Percentiles rank a stretch among this genome's conserved stretches.
Conservation (phyloP, 352 stramenopile species). For the Phytopythium boreale region DNA sequence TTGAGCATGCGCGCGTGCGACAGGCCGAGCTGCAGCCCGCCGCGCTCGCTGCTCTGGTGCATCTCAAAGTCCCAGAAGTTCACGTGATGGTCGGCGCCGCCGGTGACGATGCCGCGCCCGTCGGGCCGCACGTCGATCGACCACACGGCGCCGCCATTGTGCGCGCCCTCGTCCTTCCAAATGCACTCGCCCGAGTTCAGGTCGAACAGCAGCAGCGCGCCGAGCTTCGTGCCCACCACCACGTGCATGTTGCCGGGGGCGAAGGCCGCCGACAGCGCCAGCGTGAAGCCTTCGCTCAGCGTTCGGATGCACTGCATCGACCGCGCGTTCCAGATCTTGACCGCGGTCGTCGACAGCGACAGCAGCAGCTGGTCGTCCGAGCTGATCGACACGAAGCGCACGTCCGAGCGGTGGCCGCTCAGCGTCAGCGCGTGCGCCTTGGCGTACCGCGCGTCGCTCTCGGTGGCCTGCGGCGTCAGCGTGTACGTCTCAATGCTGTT, state of each 20-base stretch:
- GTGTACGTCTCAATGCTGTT: constrained; percentile 91
- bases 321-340: constrained; percentile 93
- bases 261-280: constrained; percentile 94
- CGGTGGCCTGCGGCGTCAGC: constrained; percentile 43
- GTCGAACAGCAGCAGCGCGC: constrained; percentile 93
- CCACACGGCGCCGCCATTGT: constrained; percentile 95
- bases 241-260: constrained; percentile 96
- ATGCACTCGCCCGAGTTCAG: constrained; percentile 94
- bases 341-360: constrained; percentile 75
- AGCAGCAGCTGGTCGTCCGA: constrained; percentile 90
- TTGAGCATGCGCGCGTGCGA: constrained; percentile 96
- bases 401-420: constrained; percentile 90
- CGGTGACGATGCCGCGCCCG: constrained; percentile 92
- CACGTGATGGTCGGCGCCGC: constrained; percentile 96
- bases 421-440: constrained; percentile 73
- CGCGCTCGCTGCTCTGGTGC: constrained; percentile 42
- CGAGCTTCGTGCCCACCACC: constrained; percentile 96
- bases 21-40: constrained; percentile 87
- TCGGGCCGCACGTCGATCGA: constrained; percentile 94
- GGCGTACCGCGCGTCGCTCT: constrained; percentile 65
- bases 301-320: constrained; percentile 91
- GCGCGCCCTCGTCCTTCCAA: constrained; percentile 81
- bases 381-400: constrained; percentile 86
- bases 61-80: constrained; percentile 99
- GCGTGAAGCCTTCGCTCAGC: constrained; percentile 69